Base-by-base conservation (phyloP, 2,329 filamentous ascomycete genomes). In the Penicillium nordicum region DNA sequence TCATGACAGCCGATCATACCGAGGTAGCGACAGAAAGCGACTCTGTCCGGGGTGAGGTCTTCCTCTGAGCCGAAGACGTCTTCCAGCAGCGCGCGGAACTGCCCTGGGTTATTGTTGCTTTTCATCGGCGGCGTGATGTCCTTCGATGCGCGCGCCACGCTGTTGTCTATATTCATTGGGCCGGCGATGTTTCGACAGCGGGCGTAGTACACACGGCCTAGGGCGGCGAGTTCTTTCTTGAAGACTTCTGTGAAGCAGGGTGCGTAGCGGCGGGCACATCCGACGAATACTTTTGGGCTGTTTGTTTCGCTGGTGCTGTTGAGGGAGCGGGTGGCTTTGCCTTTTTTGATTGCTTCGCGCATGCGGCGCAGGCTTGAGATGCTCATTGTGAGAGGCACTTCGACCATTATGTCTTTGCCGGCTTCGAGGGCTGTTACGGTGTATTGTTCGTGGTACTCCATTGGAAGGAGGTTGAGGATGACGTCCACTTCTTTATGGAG, bases 181-280 rank as follows among this genome's bases (percentile, higher is more conserved):
- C 84, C 84, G 5, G 81, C 78, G 59, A 85, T 81, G 65, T 82
- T 79, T 38, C 73, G 63, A 21, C 68, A 73, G 18, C 83, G 73
- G 0, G 80, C 84, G 61, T 87, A 87, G 21, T 78, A 69, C 12
- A 88, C 81, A 46, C 78, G 75, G 0, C 75, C 77, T 32, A 86
- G 77, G 0, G 68, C 70, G 0, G 73, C 78, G 0, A 87, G 72
- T 59, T 87, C 84, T 8, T 73, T 67, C 57, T 78, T 73, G 40
- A 86, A 77, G 0, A 81, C 78, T 25, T 82, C 75, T 0, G 76
- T 69, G 59, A 86, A 86, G 0, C 78, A 76, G 0, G 80, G 71
- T 0, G 85, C 84, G 63, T 86, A 85, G n/a, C 84, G 77, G 21
- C 85, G 74, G 76, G 84, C 85, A 53, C 82, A 84, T 2, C 83